These are phyloP conservation scores for Aspergillus sparsus DNA, from an alignment of 495 filamentous ascomycete genomes.

Conservation along the genomic window DNA sequence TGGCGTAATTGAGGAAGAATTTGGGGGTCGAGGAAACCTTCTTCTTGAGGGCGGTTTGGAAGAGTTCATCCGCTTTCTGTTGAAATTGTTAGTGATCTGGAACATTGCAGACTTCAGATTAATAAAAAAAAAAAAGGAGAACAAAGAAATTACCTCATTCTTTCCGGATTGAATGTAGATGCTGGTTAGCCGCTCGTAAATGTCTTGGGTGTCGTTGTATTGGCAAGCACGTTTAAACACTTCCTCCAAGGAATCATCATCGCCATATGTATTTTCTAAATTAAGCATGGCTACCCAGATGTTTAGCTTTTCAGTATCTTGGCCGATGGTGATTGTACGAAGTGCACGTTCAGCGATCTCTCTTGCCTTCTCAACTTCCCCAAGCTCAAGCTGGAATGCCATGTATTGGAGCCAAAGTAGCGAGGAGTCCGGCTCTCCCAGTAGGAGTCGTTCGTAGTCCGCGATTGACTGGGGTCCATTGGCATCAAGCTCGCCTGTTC, in stretches of 20 bases:
- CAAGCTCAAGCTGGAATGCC: constrained; percentile 91
- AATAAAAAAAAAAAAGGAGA: background rate
- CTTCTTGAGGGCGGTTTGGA: constrained; percentile 81
- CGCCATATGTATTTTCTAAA: constrained; percentile 88
- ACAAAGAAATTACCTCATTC: constrained; percentile 51
- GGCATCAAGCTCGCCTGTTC: constrained; percentile 82
- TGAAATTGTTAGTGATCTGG: constrained; percentile 35
- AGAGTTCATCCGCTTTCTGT: constrained; percentile 88
- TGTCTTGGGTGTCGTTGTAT: constrained; percentile 87
- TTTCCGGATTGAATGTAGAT: constrained; percentile 93
- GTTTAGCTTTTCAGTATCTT: constrained; percentile 88
- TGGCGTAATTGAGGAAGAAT: constrained; percentile 93
- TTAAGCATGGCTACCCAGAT: constrained; percentile 94
- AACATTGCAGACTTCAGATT: background rate
- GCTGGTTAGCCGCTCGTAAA: constrained; percentile 85
- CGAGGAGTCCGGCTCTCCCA: constrained; percentile 88
- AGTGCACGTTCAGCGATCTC: constrained; percentile 87
- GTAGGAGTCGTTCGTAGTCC: constrained; percentile 90
- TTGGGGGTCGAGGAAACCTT: constrained; percentile 74
- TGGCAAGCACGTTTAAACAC: constrained; percentile 92
- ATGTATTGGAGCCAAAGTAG: constrained; percentile 93
- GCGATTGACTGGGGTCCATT: constrained; percentile 87
- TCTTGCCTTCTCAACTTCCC: constrained; percentile 81
- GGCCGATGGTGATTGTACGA: constrained; percentile 81
- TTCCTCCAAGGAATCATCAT: constrained; percentile 78